phyloP scores from a whole-genome alignment of 2,329 filamentous ascomycete genomes.

The Elsinoe batatas region DNA sequence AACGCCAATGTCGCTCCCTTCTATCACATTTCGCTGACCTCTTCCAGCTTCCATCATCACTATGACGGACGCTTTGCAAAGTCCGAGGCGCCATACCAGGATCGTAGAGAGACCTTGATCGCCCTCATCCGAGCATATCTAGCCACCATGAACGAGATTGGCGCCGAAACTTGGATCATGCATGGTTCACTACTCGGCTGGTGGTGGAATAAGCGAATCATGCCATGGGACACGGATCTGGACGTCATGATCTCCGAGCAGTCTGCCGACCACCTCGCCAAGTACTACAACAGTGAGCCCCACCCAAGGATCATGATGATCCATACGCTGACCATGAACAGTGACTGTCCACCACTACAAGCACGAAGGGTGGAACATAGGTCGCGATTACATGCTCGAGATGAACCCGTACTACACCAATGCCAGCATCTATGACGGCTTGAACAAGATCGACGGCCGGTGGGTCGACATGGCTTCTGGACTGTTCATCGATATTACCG shows the following conservation, averaged over 20 bases:
- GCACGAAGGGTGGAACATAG: slow-evolving; percentile 21
- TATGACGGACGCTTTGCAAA: slow-evolving; percentile 49
- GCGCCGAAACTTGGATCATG: slow-evolving; percentile 54
- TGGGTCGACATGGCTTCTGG: slow-evolving; percentile 53
- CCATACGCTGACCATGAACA: slow-evolving; percentile 31
- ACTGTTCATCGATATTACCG: slow-evolving; percentile 53
- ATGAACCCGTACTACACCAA: slow-evolving; percentile 48
- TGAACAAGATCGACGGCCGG: slow-evolving; percentile 50
- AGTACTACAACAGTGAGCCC: slow-evolving; percentile 53
- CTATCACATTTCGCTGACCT: background rate
- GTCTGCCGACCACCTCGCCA: slow-evolving; percentile 46
- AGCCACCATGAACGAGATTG: slow-evolving; percentile 45
- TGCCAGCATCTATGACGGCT: slow-evolving; percentile 34
- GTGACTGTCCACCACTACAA: slow-evolving; percentile 44
- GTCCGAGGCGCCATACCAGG: slow-evolving; percentile 35
- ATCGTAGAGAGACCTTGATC: slow-evolving; percentile 39
- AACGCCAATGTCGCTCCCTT: slow-evolving; percentile 18
- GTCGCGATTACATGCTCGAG: slow-evolving; percentile 44
- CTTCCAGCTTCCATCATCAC: slow-evolving; percentile 41
- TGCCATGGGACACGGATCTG: slow-evolving; percentile 54
- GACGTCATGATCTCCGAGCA: slow-evolving; percentile 49
- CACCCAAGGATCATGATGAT: slow-evolving; percentile 31
- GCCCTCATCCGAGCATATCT: slow-evolving; percentile 47
- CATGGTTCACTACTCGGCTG: slow-evolving; percentile 51
- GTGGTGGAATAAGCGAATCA: slow-evolving; percentile 53